These are phyloP conservation scores for Cudoniella acicularis DNA, from an alignment of 495 filamentous ascomycete species.

Conservation along the genomic window DNA sequence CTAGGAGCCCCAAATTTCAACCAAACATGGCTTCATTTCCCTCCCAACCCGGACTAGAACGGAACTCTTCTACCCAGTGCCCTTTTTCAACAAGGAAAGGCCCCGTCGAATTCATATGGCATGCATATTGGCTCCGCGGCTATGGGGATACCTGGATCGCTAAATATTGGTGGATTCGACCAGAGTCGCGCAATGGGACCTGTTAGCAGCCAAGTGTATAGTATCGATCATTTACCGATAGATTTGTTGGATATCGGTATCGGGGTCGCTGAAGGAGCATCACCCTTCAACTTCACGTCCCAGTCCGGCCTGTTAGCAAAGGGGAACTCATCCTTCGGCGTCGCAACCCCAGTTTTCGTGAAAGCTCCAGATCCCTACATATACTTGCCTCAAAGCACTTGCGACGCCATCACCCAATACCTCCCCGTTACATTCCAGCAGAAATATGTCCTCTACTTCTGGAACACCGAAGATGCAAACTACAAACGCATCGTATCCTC, in stretches of 20 bases:
- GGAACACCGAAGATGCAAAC: constrained; percentile 31
- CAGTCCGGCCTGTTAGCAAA: constrained; percentile 35
- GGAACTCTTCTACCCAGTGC: constrained; percentile 33
- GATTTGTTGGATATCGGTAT: constrained; percentile 35
- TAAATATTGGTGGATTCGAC: constrained; percentile 51
- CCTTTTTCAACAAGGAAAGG: constrained; percentile 31
- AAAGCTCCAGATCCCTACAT: constrained; percentile 39
- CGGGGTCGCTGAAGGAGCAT: constrained; percentile 32
- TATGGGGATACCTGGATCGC: constrained; percentile 36
- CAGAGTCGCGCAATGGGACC: constrained; percentile 25
- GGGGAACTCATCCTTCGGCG: constrained; percentile 28
- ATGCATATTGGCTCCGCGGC: constrained; percentile 51
- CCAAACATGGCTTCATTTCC: constrained; percentile 25
- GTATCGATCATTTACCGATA: constrained; percentile 4
- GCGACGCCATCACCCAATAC: constrained; percentile 35
- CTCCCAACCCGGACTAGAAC: constrained; percentile 25
- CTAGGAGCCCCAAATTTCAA: constrained; percentile 33
- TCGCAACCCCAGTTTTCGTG: constrained; percentile 25
- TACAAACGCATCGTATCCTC: constrained; percentile 35
- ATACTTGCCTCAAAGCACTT: constrained; percentile 42
- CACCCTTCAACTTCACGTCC: constrained; percentile 30
- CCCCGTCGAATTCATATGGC: constrained; percentile 46
- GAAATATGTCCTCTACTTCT: constrained; percentile 36
- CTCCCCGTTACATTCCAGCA: constrained; percentile 39
- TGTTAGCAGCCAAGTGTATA: constrained; percentile 18